These are phyloP conservation scores for Plantago elongata DNA, from an alignment of 257 asterid species.

Conservation along the genomic window DNA sequence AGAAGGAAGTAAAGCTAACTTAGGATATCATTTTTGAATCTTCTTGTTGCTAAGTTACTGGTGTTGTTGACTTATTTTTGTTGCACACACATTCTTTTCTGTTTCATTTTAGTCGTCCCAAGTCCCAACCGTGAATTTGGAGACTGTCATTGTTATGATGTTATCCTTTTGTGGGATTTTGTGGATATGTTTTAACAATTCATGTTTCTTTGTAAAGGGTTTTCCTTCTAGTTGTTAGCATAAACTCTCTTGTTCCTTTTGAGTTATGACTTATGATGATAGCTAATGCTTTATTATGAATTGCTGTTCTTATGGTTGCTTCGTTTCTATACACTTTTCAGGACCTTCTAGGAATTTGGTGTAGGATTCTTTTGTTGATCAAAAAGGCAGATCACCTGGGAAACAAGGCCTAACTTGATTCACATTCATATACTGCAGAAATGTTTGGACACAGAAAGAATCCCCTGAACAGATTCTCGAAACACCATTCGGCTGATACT, in stretches of 20 bases:
- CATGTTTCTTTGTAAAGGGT: too few species aligned
- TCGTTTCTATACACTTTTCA: constrained; percentile 11
- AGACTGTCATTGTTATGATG: too few species aligned
- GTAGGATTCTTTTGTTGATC: constrained; percentile 15
- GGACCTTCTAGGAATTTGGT: constrained; percentile 15
- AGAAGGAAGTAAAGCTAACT: constrained; percentile 3
- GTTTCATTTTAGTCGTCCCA: too few species aligned
- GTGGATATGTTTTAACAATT: too few species aligned
- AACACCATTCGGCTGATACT: constrained; percentile 35
- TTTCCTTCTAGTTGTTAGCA: too few species aligned
- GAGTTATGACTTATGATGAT: not conserved
- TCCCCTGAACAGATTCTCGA: constrained; percentile 47
- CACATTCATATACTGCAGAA: constrained; percentile 20
- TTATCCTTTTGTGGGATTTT: too few species aligned
- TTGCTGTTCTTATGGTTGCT: not conserved
- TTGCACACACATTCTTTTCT: too few species aligned
- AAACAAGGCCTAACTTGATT: constrained; percentile 18
- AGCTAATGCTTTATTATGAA: not conserved
- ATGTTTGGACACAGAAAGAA: constrained; percentile 69
- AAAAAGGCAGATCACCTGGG: not conserved
- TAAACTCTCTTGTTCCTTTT: too few species aligned
- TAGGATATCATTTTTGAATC: constrained; percentile 3
- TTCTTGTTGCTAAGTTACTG: constrained; percentile 9
- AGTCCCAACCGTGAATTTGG: too few species aligned
- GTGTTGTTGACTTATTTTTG: too few species aligned